A percentile compares a stretch with the other conserved stretches of the same genome.
Conservation (phyloP, 257 asterid genomes). For the Haberlea rhodopensis region DNA sequence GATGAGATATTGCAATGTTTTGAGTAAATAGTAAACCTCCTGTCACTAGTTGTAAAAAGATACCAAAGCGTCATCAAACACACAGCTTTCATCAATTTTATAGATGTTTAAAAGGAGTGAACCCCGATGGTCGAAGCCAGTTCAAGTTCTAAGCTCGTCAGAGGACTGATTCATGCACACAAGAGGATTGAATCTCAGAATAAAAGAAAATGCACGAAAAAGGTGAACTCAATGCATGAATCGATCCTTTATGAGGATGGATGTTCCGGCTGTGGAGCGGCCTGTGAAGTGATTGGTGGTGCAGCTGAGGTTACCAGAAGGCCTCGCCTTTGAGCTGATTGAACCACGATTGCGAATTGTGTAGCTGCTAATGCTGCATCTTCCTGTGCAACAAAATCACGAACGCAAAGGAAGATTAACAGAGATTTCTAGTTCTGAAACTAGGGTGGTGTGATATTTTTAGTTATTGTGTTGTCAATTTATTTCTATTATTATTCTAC, state of each 20-base stretch:
- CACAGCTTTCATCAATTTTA: conserved; percentile 14
- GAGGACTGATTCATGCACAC: conserved; percentile 34
- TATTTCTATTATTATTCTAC: no score
- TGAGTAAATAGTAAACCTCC: no score
- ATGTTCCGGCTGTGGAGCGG: conserved; percentile 19
- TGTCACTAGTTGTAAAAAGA: no score
- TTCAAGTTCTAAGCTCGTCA: conserved; percentile 20
- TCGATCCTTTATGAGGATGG: not conserved
- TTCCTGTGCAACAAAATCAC: conserved; percentile 53
- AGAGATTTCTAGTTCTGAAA: no score
- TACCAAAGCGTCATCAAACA: no score
- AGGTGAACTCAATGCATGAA: conserved; percentile 10
- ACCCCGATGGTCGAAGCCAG: not conserved
- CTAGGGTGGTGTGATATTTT: no score
- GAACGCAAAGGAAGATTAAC: no score
- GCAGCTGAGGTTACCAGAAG: conserved; percentile 51
- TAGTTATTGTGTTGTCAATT: no score
- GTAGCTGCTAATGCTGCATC: conserved; percentile 88
- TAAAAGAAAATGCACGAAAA: conserved; percentile 12
- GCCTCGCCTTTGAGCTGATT: conserved; percentile 81
- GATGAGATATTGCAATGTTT: no score
- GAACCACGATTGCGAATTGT: conserved; percentile 85
- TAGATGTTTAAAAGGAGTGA: conserved; percentile 1
- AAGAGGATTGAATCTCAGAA: conserved; percentile 19
- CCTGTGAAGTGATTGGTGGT: conserved; percentile 5